phyloP scores from a whole-genome alignment of 345 rosid species.

The Syzygium jambos region DNA sequence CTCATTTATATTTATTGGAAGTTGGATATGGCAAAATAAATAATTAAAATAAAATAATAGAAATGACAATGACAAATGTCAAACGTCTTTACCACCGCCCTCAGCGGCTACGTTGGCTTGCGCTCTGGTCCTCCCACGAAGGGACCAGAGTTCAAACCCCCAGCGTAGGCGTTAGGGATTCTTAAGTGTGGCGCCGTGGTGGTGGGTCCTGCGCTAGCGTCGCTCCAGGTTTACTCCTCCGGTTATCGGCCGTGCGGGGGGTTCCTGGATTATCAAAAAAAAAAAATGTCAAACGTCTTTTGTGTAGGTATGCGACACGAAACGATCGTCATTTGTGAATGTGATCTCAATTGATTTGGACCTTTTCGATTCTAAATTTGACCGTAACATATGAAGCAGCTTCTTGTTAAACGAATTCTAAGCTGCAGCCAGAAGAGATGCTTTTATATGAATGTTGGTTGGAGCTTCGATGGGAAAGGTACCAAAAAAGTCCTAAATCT shows the following conservation, averaged over 20 bases:
- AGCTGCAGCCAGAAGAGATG: neutral
- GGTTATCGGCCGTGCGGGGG: too few species aligned
- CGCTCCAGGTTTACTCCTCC: too few species aligned
- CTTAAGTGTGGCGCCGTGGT: too few species aligned
- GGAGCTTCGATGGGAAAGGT: too few species aligned
- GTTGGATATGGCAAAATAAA: neutral
- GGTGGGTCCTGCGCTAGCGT: too few species aligned
- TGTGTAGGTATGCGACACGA: neutral
- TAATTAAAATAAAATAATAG: neutral
- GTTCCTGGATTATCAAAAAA: too few species aligned
- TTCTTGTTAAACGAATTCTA: neutral
- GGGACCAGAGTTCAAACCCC: too few species aligned
- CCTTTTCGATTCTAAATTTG: neutral
- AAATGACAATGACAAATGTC: neutral
- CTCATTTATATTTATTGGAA: neutral
- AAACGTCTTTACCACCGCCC: neutral
- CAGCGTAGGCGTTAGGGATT: too few species aligned
- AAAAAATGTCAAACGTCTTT: neutral
- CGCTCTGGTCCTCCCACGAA: too few species aligned
- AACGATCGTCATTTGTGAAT: neutral
- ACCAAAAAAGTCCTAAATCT: too few species aligned
- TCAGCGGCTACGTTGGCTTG: too few species aligned
- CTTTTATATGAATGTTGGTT: neutral
- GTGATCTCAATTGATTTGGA: neutral
- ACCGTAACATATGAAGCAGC: neutral